phyloP scores from a whole-genome alignment of 2,329 filamentous ascomycete species.

The Colletotrichum lindemuthianum region DNA sequence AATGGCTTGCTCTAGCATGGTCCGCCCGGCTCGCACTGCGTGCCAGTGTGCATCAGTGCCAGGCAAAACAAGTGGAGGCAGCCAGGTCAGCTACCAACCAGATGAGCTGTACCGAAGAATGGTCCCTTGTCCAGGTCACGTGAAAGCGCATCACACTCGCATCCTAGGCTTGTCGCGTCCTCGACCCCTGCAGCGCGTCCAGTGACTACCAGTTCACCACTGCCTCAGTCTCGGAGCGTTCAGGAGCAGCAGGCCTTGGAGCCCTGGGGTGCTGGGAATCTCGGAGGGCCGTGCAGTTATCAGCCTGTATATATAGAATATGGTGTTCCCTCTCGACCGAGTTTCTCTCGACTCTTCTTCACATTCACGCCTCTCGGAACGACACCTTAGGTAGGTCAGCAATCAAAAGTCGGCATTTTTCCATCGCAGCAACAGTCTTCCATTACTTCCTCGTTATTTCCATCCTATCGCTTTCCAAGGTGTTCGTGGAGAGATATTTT shows the following conservation, averaged over 20 bases:
- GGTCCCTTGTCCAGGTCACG: constrained; percentile 1
- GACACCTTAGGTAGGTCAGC: constrained; percentile 47
- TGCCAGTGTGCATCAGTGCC: constrained; percentile 13
- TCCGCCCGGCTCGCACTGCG: constrained; percentile 20
- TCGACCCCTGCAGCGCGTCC: constrained; percentile 26
- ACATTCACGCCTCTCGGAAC: constrained; percentile 32
- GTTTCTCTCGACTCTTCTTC: constrained; percentile 28
- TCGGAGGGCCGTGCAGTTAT: constrained; percentile 28
- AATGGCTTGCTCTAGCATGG: constrained; percentile 27
- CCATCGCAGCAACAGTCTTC: background rate
- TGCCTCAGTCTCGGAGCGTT: constrained; percentile 11
- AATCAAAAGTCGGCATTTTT: constrained; percentile 11
- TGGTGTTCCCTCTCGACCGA: constrained; percentile 32
- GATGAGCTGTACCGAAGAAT: background rate
- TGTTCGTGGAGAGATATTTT: background rate
- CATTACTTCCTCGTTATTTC: background rate
- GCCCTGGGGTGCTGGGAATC: constrained; percentile 10
- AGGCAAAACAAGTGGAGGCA: constrained; percentile 15
- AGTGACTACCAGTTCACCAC: constrained; percentile 33
- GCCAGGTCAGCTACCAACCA: background rate
- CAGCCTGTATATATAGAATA: constrained; percentile 32
- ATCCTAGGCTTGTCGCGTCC: background rate
- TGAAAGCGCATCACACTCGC: constrained; percentile 21
- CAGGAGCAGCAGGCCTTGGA: constrained; percentile 31
- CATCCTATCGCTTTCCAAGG: background rate